phyloP scores from a whole-genome alignment of 1,284 basidiomycete species.

The Lignosus rhinocerotis region DNA sequence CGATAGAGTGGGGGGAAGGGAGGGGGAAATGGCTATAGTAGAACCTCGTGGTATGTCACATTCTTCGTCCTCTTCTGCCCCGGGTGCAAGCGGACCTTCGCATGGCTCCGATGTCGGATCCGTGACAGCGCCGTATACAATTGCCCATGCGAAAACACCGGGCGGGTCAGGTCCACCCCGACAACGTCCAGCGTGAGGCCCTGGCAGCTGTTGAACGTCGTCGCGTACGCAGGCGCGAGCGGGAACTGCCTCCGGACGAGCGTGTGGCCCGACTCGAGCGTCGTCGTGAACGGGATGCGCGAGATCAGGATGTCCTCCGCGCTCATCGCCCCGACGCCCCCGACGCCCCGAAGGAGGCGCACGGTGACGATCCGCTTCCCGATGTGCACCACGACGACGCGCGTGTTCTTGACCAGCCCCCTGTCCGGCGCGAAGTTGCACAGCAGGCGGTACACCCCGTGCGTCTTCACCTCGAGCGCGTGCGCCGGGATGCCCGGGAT shows the following conservation, averaged over 20 bases:
- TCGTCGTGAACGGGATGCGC: slow-evolving; percentile 35
- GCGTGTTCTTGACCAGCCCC: slow-evolving; percentile 42
- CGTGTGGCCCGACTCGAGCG: slow-evolving; percentile 35
- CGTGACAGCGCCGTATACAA: slow-evolving; percentile 45
- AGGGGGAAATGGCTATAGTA: slow-evolving; percentile 15
- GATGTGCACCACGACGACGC: slow-evolving; percentile 34
- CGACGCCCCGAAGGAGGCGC: slow-evolving; percentile 27
- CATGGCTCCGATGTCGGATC: slow-evolving; percentile 34
- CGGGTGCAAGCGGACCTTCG: slow-evolving; percentile 23
- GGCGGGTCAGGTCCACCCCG: slow-evolving; percentile 36
- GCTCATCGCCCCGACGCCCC: slow-evolving; percentile 23
- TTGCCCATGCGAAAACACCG: slow-evolving; percentile 46
- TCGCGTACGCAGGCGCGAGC: slow-evolving; percentile 41
- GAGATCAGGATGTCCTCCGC: slow-evolving; percentile 37
- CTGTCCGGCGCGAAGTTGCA: slow-evolving; percentile 40
- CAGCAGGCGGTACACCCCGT: slow-evolving; percentile 38
- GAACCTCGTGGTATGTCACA: slow-evolving; percentile 30
- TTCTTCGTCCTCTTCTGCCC: slow-evolving; percentile 25
- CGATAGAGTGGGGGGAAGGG: background rate
- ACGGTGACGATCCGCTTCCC: slow-evolving; percentile 35
- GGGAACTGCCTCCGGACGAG: slow-evolving; percentile 41
- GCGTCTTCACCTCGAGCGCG: slow-evolving; percentile 33
- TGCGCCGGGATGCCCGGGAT: slow-evolving; percentile 36
- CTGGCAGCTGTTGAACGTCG: slow-evolving; percentile 47
- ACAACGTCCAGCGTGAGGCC: slow-evolving; percentile 41